Conservation (phyloP, 805 yeast species). For the Novakomyces olei region DNA sequence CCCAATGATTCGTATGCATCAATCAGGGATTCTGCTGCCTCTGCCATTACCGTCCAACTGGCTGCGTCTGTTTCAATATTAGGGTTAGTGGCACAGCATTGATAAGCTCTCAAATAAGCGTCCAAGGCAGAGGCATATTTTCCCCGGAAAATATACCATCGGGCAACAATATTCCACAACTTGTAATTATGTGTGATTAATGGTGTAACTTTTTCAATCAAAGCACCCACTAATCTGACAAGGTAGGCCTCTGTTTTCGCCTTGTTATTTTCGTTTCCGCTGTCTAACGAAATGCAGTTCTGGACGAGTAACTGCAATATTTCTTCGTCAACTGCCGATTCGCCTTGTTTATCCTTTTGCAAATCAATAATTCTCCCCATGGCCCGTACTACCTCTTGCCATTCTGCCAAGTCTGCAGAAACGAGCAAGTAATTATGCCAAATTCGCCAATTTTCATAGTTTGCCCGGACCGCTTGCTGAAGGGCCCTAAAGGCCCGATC, state of each 20-base stretch:
- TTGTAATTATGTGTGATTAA: conserved; percentile 44
- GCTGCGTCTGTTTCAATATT: conserved; percentile 37
- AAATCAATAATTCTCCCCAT: conserved; percentile 38
- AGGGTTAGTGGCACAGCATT: conserved; percentile 42
- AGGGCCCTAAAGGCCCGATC: conserved; percentile 66
- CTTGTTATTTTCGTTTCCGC: conserved; percentile 15
- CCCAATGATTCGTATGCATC: conserved; percentile 78
- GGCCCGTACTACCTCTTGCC: conserved; percentile 73
- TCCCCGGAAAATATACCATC: conserved; percentile 67
- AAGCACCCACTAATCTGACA: conserved; percentile 47
- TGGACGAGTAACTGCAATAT: conserved; percentile 50
- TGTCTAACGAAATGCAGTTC: no score
- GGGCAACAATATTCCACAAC: conserved; percentile 66
- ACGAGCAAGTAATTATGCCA: conserved; percentile 74
- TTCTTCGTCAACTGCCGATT: conserved; percentile 48
- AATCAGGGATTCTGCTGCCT: conserved; percentile 51
- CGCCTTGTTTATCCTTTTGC: conserved; percentile 35
- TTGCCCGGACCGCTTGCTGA: conserved; percentile 43
- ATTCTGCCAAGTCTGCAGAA: conserved; percentile 60
- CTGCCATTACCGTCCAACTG: conserved; percentile 61
- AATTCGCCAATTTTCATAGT: conserved; percentile 61
- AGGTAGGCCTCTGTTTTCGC: conserved; percentile 24
- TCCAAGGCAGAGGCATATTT: conserved; percentile 77
- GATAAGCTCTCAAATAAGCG: conserved; percentile 65
- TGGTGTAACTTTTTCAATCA: conserved; percentile 47